phyloP scores from a whole-genome alignment of 2,329 filamentous ascomycete species.

The Cyphellophora europaea region DNA sequence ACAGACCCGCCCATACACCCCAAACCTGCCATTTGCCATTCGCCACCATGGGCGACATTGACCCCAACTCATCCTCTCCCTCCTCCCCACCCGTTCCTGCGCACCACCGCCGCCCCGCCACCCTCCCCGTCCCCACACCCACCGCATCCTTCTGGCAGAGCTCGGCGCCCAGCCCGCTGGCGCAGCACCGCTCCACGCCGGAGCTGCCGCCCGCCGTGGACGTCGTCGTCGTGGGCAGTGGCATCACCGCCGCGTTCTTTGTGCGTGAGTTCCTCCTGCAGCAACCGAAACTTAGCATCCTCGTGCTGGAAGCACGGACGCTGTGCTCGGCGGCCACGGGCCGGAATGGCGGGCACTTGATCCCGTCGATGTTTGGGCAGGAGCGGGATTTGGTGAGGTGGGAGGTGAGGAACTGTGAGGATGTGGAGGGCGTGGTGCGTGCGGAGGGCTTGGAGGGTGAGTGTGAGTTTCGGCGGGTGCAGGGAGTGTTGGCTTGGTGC shows the following conservation, averaged over 20 bases:
- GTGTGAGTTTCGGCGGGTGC: conserved; percentile 10
- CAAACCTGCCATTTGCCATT: too few relatives aligned
- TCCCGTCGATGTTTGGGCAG: conserved; percentile 2
- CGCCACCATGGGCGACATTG: conserved; percentile 7
- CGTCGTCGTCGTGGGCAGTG: conserved; percentile 29
- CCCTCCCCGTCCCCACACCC: background rate
- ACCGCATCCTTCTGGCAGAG: conserved; percentile 3
- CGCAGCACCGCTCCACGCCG: conserved; percentile 11
- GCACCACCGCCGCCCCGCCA: conserved; percentile 2
- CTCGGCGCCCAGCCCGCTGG: conserved; percentile 1
- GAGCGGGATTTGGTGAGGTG: background rate
- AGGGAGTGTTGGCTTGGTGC: conserved; percentile 10
- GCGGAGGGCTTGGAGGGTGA: background rate
- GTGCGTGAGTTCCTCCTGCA: conserved; percentile 21
- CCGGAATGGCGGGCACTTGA: conserved; percentile 34
- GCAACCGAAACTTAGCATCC: conserved; percentile 20
- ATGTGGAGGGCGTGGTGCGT: background rate
- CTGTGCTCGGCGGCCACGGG: conserved; percentile 36
- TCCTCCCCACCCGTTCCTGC: conserved; percentile 1
- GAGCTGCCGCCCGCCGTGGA: conserved; percentile 22
- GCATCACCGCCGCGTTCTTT: conserved; percentile 27
- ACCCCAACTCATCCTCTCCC: background rate
- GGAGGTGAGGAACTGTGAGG: background rate
- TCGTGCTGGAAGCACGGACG: conserved; percentile 33
- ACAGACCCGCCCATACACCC: too few relatives aligned